Evolutionary conservation across 2,329 filamentous ascomycete genomes (phyloP).

Genomic region (Alternaria sp.): DNA sequence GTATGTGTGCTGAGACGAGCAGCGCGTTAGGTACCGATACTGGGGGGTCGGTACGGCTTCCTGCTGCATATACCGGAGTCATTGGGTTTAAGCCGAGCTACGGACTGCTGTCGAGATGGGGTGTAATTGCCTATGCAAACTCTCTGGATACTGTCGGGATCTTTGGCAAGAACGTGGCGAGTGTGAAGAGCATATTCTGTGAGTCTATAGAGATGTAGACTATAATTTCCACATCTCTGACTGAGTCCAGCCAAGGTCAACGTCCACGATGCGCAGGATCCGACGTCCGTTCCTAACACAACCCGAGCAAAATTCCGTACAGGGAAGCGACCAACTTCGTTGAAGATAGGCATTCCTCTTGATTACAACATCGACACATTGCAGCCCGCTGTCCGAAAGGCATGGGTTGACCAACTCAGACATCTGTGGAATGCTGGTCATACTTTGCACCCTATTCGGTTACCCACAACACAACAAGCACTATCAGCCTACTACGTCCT

Average conservation of each 20-base stretch:
- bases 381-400: conserved; percentile 68
- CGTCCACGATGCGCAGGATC: conserved; percentile 72
- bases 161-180: conserved; percentile 64
- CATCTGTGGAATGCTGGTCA: conserved; percentile 70
- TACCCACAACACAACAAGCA: conserved; percentile 84
- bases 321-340: neutral
- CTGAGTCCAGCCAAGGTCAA: conserved; percentile 56
- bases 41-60: conserved; percentile 84
- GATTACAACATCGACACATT: conserved; percentile 93
- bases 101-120: conserved; percentile 82
- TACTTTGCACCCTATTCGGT: conserved; percentile 74
- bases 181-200: conserved; percentile 53
- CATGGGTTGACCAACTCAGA: conserved; percentile 71
- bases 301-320: conserved; percentile 58
- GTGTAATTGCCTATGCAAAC: conserved; percentile 90
- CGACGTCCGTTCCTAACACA: conserved; percentile 68
- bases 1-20: conserved; percentile 18
- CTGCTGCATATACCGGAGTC: conserved; percentile 83
- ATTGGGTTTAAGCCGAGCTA: conserved; percentile 93
- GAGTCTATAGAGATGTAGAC: neutral
- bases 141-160: conserved; percentile 90
- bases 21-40: conserved; percentile 90
- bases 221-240: conserved; percentile 1
- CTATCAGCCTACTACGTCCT: conserved; percentile 95
- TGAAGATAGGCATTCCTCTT: conserved; percentile 63